A percentile compares a stretch with the other conserved stretches of the same genome.
Conservation (phyloP, 1,139 yeast species). For the Debaryomyces coudertii region DNA sequence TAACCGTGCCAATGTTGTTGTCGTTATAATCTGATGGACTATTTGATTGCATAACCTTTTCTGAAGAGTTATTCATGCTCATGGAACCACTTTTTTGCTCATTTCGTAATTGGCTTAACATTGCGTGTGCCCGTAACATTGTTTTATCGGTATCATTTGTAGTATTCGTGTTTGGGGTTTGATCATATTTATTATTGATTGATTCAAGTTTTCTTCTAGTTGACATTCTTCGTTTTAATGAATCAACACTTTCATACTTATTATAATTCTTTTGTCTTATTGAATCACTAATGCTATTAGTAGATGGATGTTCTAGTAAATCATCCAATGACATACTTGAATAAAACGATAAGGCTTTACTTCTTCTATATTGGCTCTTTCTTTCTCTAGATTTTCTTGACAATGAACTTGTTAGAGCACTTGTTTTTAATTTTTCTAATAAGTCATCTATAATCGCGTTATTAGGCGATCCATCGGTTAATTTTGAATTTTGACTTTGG, state of each 20-base stretch:
- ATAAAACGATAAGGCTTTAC: slow-evolving; percentile 41
- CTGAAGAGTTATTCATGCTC: background rate
- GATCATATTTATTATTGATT: background rate
- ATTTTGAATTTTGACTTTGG: slow-evolving; percentile 6
- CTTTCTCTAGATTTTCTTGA: slow-evolving; percentile 22
- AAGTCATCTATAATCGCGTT: slow-evolving; percentile 43
- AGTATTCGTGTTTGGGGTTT: slow-evolving; percentile 14
- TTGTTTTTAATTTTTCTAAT: slow-evolving; percentile 41
- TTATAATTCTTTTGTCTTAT: slow-evolving; percentile 3
- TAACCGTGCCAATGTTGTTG: background rate
- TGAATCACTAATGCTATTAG: background rate
- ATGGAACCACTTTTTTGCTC: slow-evolving; percentile 3
- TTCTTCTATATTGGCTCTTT: slow-evolving; percentile 29
- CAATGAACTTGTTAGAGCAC: slow-evolving; percentile 26
- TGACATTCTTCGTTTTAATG: slow-evolving; percentile 43
- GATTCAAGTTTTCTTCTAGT: slow-evolving; percentile 28
- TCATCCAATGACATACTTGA: slow-evolving; percentile 34
- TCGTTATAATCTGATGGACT: background rate
- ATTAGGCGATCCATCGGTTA: slow-evolving; percentile 4
- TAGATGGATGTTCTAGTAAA: slow-evolving; percentile 12
- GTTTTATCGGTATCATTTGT: slow-evolving; percentile 29
- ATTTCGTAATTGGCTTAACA: slow-evolving; percentile 41
- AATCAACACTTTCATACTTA: slow-evolving; percentile 46
- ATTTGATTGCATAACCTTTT: background rate
- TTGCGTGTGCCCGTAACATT: slow-evolving; percentile 45